Conservation (phyloP, 2,329 filamentous ascomycete genomes). For the Fusarium keratoplasticum region DNA sequence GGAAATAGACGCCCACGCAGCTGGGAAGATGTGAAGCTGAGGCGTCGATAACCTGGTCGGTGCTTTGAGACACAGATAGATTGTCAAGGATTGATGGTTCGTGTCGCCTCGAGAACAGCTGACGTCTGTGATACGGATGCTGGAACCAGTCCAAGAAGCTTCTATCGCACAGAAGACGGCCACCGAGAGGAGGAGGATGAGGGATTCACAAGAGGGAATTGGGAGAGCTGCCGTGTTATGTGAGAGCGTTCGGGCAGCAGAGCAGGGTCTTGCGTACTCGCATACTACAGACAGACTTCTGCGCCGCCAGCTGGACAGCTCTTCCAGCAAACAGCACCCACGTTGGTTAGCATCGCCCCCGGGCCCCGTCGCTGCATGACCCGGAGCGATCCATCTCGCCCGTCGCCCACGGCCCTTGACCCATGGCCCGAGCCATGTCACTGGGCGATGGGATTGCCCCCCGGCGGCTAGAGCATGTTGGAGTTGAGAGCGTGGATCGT, state of each 20-base stretch:
- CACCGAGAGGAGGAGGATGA: constrained; percentile 14
- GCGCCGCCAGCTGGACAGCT: constrained; percentile 8
- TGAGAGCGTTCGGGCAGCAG: constrained; percentile 21
- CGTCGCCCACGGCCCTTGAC: constrained; percentile 5
- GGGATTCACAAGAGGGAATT: constrained; percentile 24
- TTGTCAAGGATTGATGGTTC: neutral
- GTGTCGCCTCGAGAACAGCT: constrained; percentile 5
- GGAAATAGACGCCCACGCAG: constrained; percentile 44
- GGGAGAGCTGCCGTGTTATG: constrained; percentile 35
- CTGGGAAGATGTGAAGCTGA: constrained; percentile 52
- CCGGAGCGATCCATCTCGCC: constrained; percentile 24
- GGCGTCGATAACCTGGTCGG: constrained; percentile 28
- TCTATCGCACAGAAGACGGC: neutral
- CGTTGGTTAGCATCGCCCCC: constrained; percentile 21
- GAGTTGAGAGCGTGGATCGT: constrained; percentile 35
- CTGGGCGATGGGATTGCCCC: constrained; percentile 21
- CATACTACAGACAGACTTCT: constrained; percentile 7
- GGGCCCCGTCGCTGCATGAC: constrained; percentile 25
- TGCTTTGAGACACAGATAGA: constrained; percentile 12
- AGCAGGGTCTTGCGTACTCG: constrained; percentile 20
- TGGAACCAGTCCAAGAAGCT: neutral
- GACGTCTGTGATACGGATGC: neutral
- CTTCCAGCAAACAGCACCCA: constrained; percentile 13
- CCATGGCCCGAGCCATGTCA: constrained; percentile 19
- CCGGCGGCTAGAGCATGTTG: constrained; percentile 38